Base-by-base conservation (phyloP, 2,329 filamentous ascomycete species). In the Grosmannia penicillata region DNA sequence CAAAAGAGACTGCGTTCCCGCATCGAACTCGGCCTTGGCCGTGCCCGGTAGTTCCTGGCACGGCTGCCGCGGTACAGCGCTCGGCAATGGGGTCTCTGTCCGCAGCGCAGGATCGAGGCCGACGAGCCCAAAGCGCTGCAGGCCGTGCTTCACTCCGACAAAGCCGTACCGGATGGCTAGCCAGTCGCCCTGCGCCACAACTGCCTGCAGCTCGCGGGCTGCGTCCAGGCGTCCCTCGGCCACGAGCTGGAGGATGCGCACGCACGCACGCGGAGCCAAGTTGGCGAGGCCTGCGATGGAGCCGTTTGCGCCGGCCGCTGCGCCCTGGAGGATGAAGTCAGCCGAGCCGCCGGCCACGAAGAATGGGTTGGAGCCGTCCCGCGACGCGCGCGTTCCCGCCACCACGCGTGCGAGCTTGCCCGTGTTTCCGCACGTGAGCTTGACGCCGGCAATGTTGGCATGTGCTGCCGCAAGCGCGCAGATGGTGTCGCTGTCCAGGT, bases 211-310 rank as follows among this genome's bases (percentile, higher is more conserved):
- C 47, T 66, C 65, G 38, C 68, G 64, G 1, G 80, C 79, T 48
- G 81, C 71, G 5, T 67, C 58, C 8, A 54, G 40, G 41, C 71
- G 63, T 22, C 78, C 78, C n/a, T 62, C 56, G 28, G 65, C 61
- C 55, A 73, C 81, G 6, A 82, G 60, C 44, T 72, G 58, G 39
- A 75, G 55, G 14, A 83, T 59, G 49, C 72, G 61, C 21, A 77
- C 66, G 54, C 78, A 80, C 4, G 76, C 62, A 50, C 70, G 42
- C 7, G 53, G 81, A 3, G 75, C 68, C 32, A 86, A 62, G 54
- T 87, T 86, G 23, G 70, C 82, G 39, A 80, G 64, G 11, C 80
- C 82, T 13, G 73, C 75, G 45, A 86, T 79, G 49, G 82, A 70
- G 25, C 82, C 81, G 41, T 78, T 72, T 4, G 76, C 80, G 19